phyloP scores from a whole-genome alignment of 2,329 filamentous ascomycete species.

The Aureobasidium vineae region DNA sequence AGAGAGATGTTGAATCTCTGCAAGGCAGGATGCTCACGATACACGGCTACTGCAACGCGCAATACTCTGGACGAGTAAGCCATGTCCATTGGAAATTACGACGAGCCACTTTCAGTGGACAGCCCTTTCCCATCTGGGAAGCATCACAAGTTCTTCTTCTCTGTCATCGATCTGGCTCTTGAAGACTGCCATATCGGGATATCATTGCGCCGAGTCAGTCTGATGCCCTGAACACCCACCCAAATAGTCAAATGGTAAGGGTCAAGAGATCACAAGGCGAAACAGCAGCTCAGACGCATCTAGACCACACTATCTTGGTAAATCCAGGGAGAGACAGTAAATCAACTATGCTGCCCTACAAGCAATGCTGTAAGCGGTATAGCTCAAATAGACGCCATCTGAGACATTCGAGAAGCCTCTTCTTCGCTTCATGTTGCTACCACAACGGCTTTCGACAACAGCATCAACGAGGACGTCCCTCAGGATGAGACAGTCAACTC shows the following conservation, averaged over 20 bases:
- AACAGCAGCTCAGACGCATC: background rate
- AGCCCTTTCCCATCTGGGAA: too few species aligned
- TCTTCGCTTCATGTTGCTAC: conserved; percentile 3
- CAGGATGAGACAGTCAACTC: background rate
- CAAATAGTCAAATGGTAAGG: background rate
- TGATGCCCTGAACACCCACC: background rate
- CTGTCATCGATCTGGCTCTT: background rate
- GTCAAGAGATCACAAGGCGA: background rate
- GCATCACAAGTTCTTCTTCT: too few species aligned
- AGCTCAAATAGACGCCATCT: background rate
- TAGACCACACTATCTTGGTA: background rate
- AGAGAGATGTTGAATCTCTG: too few species aligned
- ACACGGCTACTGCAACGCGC: too few species aligned
- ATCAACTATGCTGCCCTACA: background rate
- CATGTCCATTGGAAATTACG: too few species aligned
- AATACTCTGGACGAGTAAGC: too few species aligned
- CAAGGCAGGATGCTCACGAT: too few species aligned
- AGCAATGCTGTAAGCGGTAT: background rate
- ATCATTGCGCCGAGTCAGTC: background rate
- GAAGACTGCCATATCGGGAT: background rate
- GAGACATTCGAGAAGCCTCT: conserved; percentile 4
- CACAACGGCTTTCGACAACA: conserved; percentile 1
- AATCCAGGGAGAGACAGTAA: background rate
- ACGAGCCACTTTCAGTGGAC: too few species aligned
- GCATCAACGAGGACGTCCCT: background rate